phyloP scores from a whole-genome alignment of 495 filamentous ascomycete species.

The Copromyces sp. region DNA sequence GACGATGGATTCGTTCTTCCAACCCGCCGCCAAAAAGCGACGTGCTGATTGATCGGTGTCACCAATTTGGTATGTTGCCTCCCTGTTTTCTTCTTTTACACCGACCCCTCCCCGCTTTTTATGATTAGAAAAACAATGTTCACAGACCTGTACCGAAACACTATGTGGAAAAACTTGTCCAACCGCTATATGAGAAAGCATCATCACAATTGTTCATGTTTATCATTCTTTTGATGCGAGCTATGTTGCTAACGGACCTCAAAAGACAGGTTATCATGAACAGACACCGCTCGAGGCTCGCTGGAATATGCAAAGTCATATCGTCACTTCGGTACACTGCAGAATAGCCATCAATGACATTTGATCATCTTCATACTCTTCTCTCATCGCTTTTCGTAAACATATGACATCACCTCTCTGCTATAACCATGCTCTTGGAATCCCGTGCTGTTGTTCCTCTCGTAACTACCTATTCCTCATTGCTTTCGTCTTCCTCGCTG shows the following conservation, averaged over 20 bases:
- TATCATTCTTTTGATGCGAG: slow-evolving; percentile 2
- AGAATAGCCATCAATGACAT: neutral
- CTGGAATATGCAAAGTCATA: neutral
- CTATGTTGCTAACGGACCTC: slow-evolving; percentile 15
- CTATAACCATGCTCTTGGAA: slow-evolving; percentile 5
- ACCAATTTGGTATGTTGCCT: slow-evolving; percentile 23
- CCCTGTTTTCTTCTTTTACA: slow-evolving; percentile 8
- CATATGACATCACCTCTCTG: neutral
- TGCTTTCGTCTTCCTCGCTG: slow-evolving; percentile 8
- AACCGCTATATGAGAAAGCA: slow-evolving; percentile 67
- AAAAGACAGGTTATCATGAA: neutral
- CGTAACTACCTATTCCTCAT: slow-evolving; percentile 5
- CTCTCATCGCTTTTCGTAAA: neutral
- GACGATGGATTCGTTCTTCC: slow-evolving; percentile 67
- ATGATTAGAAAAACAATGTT: slow-evolving; percentile 59
- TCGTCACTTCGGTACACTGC: neutral
- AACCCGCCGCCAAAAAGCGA: slow-evolving; percentile 39
- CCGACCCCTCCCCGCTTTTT: slow-evolving; percentile 10
- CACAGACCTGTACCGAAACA: slow-evolving; percentile 76
- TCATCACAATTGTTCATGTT: slow-evolving; percentile 1
- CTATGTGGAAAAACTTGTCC: slow-evolving; percentile 55
- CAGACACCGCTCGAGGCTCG: neutral
- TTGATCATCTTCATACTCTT: neutral
- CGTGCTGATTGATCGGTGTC: slow-evolving; percentile 12
- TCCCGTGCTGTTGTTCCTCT: slow-evolving; percentile 3